Evolutionary conservation across 73 alveolate species (phyloP), one percentile per base, ranked within the genome.

Genomic region (Paramecium sonneborni): DNA sequence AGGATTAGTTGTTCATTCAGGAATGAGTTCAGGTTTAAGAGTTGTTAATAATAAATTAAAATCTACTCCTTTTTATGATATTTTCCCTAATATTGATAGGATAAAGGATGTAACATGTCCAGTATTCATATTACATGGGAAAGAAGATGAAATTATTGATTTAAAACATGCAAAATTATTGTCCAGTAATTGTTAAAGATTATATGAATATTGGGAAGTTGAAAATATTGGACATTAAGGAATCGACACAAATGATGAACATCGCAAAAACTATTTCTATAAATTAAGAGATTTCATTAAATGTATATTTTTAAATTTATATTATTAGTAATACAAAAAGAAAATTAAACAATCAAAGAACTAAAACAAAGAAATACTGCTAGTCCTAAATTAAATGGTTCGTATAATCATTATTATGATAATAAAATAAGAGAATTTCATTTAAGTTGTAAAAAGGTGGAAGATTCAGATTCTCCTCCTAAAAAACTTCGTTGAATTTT

Each of bases 141-240:
- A 21, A 8, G 74, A 88, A 12, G 94, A 88, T 41, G 70, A 62
- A 30, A 32, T 88, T 10, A 88, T 88, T 0, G 74, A 39, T 79
- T 26, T 79, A 2, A 21, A 43, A n/a, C 76, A 79, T 79, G 90
- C 90, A 5, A 24, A 41, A 43, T 20, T 30, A 23, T 79, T 79
- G 30, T 57, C 90, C 7, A 24, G 14, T n/a, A 79, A 79, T 43
- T 79, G 90, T 79, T 26, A 79, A 44, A 32, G 69, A 86, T 85
- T 76, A 26, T 72, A 30, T 21, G 92, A 85, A 85, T 41, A 57
- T 14, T 92, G 92, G 86, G 69, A 52, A 11, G 88, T 91, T n/a
- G 28, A 52, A 32, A 85, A 92, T 41, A 95, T 92, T 55, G 96
- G 95, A 2, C 96, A 93, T 46, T 76, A 92, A 18, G 93, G 85